phyloP scores from a whole-genome alignment of 371 early-diverging fungal genomes.

The Sanchytrium tribonematis region DNA sequence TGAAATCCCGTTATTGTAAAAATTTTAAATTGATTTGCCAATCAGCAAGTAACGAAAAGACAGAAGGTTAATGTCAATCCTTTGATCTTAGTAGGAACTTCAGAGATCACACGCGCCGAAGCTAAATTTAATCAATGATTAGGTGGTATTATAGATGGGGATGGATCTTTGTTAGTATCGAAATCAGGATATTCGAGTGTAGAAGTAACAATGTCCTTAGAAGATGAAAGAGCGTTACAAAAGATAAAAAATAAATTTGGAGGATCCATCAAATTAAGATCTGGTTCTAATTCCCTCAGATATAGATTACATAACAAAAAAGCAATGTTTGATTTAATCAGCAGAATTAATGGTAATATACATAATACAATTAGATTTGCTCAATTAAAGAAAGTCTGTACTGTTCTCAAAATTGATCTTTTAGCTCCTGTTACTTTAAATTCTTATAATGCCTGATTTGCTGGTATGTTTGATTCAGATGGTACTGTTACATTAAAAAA shows the following conservation, averaged over 20 bases:
- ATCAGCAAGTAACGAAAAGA: slow-evolving; percentile 1
- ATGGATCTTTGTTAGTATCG: slow-evolving; percentile 16
- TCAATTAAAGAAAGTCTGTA: slow-evolving; percentile 12
- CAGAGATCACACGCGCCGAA: slow-evolving; percentile 1
- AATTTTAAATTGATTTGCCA: slow-evolving; percentile 1
- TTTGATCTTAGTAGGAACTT: neutral
- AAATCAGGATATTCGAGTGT: slow-evolving; percentile 10
- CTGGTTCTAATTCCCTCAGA: slow-evolving; percentile 10
- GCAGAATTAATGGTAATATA: slow-evolving; percentile 19
- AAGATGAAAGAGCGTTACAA: slow-evolving; percentile 13
- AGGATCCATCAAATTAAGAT: slow-evolving; percentile 13
- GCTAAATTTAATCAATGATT: slow-evolving; percentile 9
- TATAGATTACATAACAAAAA: slow-evolving; percentile 13
- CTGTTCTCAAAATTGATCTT: slow-evolving; percentile 4
- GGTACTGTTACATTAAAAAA: slow-evolving; percentile 17
- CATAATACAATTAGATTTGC: slow-evolving; percentile 10
- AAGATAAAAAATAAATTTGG: slow-evolving; percentile 15
- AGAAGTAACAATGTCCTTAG: slow-evolving; percentile 9
- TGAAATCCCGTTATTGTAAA: neutral
- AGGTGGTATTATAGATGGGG: slow-evolving; percentile 21
- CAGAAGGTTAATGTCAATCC: neutral
- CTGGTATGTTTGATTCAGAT: slow-evolving; percentile 23
- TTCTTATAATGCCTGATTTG: slow-evolving; percentile 12
- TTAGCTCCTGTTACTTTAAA: slow-evolving; percentile 12
- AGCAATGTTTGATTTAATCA: slow-evolving; percentile 10